A percentile compares a stretch with the other conserved stretches of the same genome.
Evolutionary conservation across 2,329 filamentous ascomycete species (phyloP).

Genomic region (Pseudopyricularia cyperi): DNA sequence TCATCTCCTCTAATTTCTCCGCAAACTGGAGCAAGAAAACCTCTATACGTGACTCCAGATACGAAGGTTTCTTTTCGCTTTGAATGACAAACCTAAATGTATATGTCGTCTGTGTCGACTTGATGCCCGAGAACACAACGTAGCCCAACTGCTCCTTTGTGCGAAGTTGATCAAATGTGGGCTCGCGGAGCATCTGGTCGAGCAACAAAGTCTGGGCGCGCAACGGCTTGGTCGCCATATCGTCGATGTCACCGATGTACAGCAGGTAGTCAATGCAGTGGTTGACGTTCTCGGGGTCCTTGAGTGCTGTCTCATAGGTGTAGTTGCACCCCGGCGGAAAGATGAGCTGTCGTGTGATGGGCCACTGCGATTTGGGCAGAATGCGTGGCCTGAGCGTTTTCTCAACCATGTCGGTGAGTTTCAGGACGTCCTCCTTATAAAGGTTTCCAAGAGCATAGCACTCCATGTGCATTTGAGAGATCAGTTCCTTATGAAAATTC

Average conservation of each 20-base stretch:
- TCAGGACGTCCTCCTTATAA: slow-evolving; percentile 84
- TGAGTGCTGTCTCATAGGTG: slow-evolving; percentile 66
- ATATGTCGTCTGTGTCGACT: slow-evolving; percentile 61
- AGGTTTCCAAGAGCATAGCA: slow-evolving; percentile 83
- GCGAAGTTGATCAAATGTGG: slow-evolving; percentile 83
- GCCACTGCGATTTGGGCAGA: slow-evolving; percentile 68
- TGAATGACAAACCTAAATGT: slow-evolving; percentile 87
- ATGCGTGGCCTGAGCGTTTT: slow-evolving; percentile 59
- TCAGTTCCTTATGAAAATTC: slow-evolving; percentile 64
- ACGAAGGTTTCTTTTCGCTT: slow-evolving; percentile 73
- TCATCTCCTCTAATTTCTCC: slow-evolving; percentile 59
- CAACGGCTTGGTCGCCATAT: slow-evolving; percentile 44
- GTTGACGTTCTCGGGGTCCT: slow-evolving; percentile 81
- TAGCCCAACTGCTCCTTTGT: slow-evolving; percentile 98
- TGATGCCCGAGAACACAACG: slow-evolving; percentile 75
- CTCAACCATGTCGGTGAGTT: slow-evolving; percentile 72
- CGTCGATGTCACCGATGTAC: slow-evolving; percentile 47
- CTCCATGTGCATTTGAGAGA: slow-evolving; percentile 79
- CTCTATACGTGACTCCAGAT: slow-evolving; percentile 79
- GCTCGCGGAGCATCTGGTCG: slow-evolving; percentile 84
- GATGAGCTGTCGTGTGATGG: slow-evolving; percentile 61
- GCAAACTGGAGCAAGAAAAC: slow-evolving; percentile 62
- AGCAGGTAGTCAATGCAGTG: slow-evolving; percentile 73
- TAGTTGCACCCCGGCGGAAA: slow-evolving; percentile 72
- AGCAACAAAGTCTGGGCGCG: slow-evolving; percentile 71